These are phyloP conservation scores for Nemania bipapillata DNA, from an alignment of 2,329 filamentous ascomycete species.

Conservation along the genomic window DNA sequence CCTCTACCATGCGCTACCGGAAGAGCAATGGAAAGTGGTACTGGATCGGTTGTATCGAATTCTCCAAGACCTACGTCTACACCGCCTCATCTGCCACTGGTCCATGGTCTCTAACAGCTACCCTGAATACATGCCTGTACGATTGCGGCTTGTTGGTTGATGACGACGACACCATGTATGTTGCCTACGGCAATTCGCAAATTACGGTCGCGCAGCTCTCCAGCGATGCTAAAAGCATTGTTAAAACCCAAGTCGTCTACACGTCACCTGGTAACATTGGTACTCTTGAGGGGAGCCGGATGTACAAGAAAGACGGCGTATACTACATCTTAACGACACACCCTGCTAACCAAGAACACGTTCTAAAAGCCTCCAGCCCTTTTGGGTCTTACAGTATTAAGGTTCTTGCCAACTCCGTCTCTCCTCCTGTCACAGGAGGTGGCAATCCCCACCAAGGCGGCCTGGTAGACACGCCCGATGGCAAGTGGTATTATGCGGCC, in stretches of 20 bases:
- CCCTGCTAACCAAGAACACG: slow-evolving; percentile 59
- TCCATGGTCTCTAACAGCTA: slow-evolving; percentile 57
- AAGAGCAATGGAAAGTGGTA: slow-evolving; percentile 41
- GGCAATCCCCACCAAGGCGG: slow-evolving; percentile 66
- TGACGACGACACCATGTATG: slow-evolving; percentile 68
- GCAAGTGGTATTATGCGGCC: slow-evolving; percentile 69
- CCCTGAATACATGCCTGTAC: slow-evolving; percentile 62
- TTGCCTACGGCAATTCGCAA: slow-evolving; percentile 63
- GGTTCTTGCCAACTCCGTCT: slow-evolving; percentile 57
- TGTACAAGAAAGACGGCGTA: slow-evolving; percentile 67
- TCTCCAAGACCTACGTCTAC: slow-evolving; percentile 64
- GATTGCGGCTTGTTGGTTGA: slow-evolving; percentile 68
- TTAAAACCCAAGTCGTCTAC: slow-evolving; percentile 51
- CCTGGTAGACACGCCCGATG: slow-evolving; percentile 62
- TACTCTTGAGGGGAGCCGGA: slow-evolving; percentile 50
- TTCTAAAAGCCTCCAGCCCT: slow-evolving; percentile 61
- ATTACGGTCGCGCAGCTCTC: slow-evolving; percentile 64
- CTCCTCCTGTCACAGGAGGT: slow-evolving; percentile 57
- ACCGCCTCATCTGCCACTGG: slow-evolving; percentile 57
- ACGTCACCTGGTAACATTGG: slow-evolving; percentile 31
- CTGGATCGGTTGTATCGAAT: slow-evolving; percentile 66
- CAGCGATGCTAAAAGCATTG: slow-evolving; percentile 58
- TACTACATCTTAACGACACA: slow-evolving; percentile 67
- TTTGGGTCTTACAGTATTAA: slow-evolving; percentile 65
- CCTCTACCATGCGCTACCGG: slow-evolving; percentile 42